Percentiles rank a stretch among this genome's conserved stretches.
Evolutionary conservation across 805 yeast species (phyloP).

Genomic region (Saccharomycopsis guyanensis): DNA sequence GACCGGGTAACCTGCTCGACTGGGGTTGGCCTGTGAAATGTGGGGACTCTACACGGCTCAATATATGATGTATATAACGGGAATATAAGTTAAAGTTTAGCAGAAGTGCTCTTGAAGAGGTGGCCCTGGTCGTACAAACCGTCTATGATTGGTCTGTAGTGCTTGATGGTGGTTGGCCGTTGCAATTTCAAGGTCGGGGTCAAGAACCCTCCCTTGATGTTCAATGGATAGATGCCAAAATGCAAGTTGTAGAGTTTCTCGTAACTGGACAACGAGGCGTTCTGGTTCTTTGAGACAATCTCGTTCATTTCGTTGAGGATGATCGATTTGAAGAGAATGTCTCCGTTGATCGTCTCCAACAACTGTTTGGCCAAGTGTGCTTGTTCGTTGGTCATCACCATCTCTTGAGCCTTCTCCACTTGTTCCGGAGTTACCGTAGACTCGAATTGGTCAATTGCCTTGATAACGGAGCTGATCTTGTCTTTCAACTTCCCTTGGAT

Average conservation of each 20-base stretch:
- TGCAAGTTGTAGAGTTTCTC: conserved; percentile 52
- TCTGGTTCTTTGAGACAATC: conserved; percentile 3
- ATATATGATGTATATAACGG: not conserved
- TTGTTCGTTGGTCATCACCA: conserved; percentile 4
- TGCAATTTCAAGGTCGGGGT: conserved; percentile 63
- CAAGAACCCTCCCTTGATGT: conserved; percentile 47
- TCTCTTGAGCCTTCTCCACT: conserved; percentile 14
- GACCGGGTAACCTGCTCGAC: no score
- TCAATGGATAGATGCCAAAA: conserved; percentile 51
- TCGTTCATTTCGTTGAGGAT: conserved; percentile 11
- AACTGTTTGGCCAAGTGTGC: not conserved
- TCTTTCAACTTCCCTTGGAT: not conserved
- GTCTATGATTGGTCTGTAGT: conserved; percentile 34
- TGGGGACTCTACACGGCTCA: not conserved
- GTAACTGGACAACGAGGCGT: conserved; percentile 41
- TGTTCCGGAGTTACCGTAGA: conserved; percentile 4
- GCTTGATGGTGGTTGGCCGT: conserved; percentile 41
- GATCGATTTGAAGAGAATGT: conserved; percentile 2
- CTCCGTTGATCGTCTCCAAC: not conserved
- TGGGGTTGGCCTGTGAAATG: no score
- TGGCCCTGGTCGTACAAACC: conserved; percentile 43
- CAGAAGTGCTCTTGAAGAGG: conserved; percentile 2
- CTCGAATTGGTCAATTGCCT: not conserved
- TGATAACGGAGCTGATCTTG: not conserved
- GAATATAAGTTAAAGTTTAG: no score